A percentile compares a stretch with the other conserved stretches of the same genome.
phyloP scores from a whole-genome alignment of 2,329 filamentous ascomycete species.

The Blastomyces percursus region DNA sequence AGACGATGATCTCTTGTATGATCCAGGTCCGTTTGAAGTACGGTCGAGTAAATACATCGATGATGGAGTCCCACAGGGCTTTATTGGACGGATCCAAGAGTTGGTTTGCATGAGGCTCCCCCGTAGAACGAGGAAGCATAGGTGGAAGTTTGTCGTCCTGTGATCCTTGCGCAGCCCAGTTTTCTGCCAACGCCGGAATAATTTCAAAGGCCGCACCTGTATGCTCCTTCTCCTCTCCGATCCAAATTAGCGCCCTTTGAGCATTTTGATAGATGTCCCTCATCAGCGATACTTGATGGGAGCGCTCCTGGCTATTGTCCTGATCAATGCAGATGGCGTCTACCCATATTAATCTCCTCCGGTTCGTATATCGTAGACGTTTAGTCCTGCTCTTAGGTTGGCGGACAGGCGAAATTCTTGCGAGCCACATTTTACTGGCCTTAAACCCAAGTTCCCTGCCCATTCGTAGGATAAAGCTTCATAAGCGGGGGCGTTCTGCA shows the following conservation, averaged over 20 bases:
- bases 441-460: conserved; percentile 1
- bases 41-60: conserved; percentile 6
- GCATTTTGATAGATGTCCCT: conserved; percentile 12
- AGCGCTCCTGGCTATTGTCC: conserved; percentile 9
- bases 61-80: conserved; percentile 1
- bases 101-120: not conserved
- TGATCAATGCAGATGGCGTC: conserved; percentile 16
- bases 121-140: not conserved
- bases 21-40: conserved; percentile 8
- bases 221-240: conserved; percentile 6
- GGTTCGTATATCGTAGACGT: conserved; percentile 2
- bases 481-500: conserved; percentile 1
- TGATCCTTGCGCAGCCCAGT: conserved; percentile 3
- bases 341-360: conserved; percentile 11
- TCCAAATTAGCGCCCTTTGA: conserved; percentile 1
- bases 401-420: conserved; percentile 5
- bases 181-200: conserved; percentile 1
- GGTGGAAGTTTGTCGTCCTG: conserved; percentile 1
- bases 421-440: not conserved
- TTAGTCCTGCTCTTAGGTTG: conserved; percentile 5
- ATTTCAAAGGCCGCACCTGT: conserved; percentile 1
- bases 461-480: conserved; percentile 10
- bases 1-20: conserved; percentile 7
- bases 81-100: not conserved
- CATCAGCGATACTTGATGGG: conserved; percentile 14